Conservation (phyloP, 176 grass and related monocot species). For the Raddia guianensis region DNA sequence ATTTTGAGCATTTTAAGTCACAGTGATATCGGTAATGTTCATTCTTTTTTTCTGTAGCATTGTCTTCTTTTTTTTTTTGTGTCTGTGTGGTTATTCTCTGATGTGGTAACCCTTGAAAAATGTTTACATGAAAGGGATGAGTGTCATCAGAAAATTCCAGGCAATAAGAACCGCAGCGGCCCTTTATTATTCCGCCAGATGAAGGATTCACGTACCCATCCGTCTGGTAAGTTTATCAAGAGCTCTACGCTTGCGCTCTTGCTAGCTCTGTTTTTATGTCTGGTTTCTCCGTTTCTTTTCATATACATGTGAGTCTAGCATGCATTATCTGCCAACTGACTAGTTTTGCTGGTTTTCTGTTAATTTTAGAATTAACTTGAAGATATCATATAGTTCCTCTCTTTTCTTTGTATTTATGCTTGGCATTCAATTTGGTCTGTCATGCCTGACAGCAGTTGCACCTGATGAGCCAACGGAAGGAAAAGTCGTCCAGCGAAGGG, state of each 20-base stretch:
- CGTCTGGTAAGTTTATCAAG: slow-evolving; percentile 58
- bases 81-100: slow-evolving; percentile 34
- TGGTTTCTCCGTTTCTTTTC: not conserved
- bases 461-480: slow-evolving; percentile 62
- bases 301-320: not conserved
- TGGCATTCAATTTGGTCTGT: slow-evolving; percentile 36
- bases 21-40: not conserved
- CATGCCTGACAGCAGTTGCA: slow-evolving; percentile 38
- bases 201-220: slow-evolving; percentile 56
- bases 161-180: slow-evolving; percentile 76
- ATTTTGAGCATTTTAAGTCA: slow-evolving; percentile 3
- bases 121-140: slow-evolving; percentile 53
- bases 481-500: slow-evolving; percentile 71
- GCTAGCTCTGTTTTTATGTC: not conserved
- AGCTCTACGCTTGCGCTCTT: not conserved
- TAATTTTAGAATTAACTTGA: not conserved
- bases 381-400: not conserved
- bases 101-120: slow-evolving; percentile 22
- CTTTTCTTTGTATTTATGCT: slow-evolving; percentile 24
- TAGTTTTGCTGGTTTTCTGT: not conserved
- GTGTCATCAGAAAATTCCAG: slow-evolving; percentile 53
- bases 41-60: slow-evolving; percentile 9
- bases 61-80: slow-evolving; percentile 8
- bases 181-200: slow-evolving; percentile 61
- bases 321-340: slow-evolving; percentile 26